phyloP scores from a whole-genome alignment of 306 rosid genomes.

The Morella rubra region DNA sequence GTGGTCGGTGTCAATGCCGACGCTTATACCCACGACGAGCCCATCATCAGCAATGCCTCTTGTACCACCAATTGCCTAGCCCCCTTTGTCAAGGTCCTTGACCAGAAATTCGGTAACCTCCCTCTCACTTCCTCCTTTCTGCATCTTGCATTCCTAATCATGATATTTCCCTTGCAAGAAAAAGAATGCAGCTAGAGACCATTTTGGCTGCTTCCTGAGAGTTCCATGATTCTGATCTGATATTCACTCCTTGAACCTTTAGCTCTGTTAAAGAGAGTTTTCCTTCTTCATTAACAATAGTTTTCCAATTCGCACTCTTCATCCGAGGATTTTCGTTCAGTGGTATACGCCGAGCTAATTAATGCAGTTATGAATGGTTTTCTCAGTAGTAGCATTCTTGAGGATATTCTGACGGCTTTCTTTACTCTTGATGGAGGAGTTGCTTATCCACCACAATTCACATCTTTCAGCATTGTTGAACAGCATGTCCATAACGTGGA shows the following conservation, averaged over 20 bases:
- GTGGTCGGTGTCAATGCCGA: conserved; percentile 94
- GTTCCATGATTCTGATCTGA: no score
- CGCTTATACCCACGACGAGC: conserved; percentile 59
- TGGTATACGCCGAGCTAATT: neutral
- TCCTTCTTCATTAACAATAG: neutral
- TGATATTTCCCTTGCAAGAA: no score
- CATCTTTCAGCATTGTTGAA: neutral
- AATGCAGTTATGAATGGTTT: neutral
- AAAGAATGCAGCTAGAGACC: no score
- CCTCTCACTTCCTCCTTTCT: neutral
- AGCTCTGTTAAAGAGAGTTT: neutral
- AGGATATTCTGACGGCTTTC: neutral
- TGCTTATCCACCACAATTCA: neutral
- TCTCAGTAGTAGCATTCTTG: neutral
- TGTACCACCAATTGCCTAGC: conserved; percentile 99
- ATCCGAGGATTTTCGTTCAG: neutral
- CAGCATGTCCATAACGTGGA: neutral
- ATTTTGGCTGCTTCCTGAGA: no score
- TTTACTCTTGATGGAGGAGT: neutral
- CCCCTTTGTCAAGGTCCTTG: conserved; percentile 96
- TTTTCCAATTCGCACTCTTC: neutral
- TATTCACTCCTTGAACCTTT: neutral
- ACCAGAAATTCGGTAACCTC: conserved; percentile 77
- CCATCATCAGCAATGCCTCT: conserved; percentile 97
- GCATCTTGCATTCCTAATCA: neutral